Evolutionary conservation across 2,329 filamentous ascomycete genomes (phyloP).

Genomic region (Ceratocystis lukuohia): DNA sequence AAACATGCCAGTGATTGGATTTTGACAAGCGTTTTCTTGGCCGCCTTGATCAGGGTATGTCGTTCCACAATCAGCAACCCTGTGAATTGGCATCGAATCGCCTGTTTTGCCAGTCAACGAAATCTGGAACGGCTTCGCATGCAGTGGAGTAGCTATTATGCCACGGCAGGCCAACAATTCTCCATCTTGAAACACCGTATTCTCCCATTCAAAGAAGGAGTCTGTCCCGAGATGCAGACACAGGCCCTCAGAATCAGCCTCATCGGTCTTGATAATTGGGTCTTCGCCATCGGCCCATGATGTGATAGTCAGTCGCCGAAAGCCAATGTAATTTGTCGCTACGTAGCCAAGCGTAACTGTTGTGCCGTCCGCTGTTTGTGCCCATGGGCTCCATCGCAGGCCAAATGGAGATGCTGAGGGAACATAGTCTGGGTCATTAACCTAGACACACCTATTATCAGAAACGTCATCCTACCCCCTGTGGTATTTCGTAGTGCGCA

Average conservation of each 20-base stretch:
- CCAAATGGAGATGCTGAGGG: slow-evolving; percentile 38
- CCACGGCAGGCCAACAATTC: slow-evolving; percentile 35
- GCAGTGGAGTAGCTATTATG: slow-evolving; percentile 39
- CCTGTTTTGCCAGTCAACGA: slow-evolving; percentile 26
- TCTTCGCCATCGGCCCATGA: slow-evolving; percentile 28
- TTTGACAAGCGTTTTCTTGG: slow-evolving; percentile 23
- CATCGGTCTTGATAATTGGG: slow-evolving; percentile 30
- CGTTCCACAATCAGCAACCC: slow-evolving; percentile 34
- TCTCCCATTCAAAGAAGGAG: slow-evolving; percentile 44
- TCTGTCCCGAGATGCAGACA: slow-evolving; percentile 39
- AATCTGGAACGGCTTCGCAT: slow-evolving; percentile 39
- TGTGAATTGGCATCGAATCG: slow-evolving; percentile 27
- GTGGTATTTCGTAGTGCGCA: slow-evolving; percentile 6
- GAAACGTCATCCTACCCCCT: not conserved
- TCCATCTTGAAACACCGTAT: slow-evolving; percentile 33
- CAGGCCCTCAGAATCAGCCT: slow-evolving; percentile 33
- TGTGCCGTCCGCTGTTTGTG: slow-evolving; percentile 21
- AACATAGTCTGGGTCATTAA: slow-evolving; percentile 36
- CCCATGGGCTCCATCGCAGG: slow-evolving; percentile 43
- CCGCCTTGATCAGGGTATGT: slow-evolving; percentile 29
- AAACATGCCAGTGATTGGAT: slow-evolving; percentile 34
- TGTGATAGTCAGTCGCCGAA: slow-evolving; percentile 36
- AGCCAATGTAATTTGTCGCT: slow-evolving; percentile 40
- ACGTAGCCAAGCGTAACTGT: slow-evolving; percentile 39
- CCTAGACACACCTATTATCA: slow-evolving; percentile 4